These are phyloP conservation scores for Fusarium sp. DNA, from an alignment of 2,329 filamentous ascomycete species.

Conservation along the genomic window DNA sequence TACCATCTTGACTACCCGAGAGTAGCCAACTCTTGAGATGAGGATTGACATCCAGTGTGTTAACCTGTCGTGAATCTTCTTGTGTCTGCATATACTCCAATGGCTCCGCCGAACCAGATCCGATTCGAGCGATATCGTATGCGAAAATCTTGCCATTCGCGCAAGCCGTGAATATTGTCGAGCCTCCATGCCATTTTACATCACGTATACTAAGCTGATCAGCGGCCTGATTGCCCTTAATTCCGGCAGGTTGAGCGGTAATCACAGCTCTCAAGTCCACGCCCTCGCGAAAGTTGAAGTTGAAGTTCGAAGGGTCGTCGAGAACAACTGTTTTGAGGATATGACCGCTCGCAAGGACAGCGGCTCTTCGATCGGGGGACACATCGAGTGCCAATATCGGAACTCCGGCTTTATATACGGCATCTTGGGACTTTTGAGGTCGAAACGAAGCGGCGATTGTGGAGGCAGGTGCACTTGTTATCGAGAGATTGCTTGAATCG, in stretches of 20 bases:
- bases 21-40: constrained; percentile 67
- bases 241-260: constrained; percentile 55
- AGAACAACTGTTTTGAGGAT: constrained; percentile 70
- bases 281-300: constrained; percentile 63
- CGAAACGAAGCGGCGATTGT: constrained; percentile 57
- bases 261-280: constrained; percentile 69
- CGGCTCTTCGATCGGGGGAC: constrained; percentile 65
- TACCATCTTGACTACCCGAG: constrained; percentile 72
- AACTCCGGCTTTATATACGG: constrained; percentile 60
- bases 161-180: constrained; percentile 70
- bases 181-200: constrained; percentile 67
- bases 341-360: constrained; percentile 68
- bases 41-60: constrained; percentile 71
- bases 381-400: constrained; percentile 69
- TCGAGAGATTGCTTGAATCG: constrained; percentile 51
- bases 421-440: constrained; percentile 66
- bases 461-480: constrained; percentile 59
- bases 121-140: constrained; percentile 67
- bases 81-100: constrained; percentile 68
- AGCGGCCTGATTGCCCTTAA: constrained; percentile 54
- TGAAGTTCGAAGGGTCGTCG: constrained; percentile 56
- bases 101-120: constrained; percentile 56
- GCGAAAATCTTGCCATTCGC: constrained; percentile 73
- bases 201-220: constrained; percentile 74
- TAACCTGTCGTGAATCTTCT: constrained; percentile 72